Conservation (phyloP, 73 alveolate species). For the Paramecium bursaria region DNA sequence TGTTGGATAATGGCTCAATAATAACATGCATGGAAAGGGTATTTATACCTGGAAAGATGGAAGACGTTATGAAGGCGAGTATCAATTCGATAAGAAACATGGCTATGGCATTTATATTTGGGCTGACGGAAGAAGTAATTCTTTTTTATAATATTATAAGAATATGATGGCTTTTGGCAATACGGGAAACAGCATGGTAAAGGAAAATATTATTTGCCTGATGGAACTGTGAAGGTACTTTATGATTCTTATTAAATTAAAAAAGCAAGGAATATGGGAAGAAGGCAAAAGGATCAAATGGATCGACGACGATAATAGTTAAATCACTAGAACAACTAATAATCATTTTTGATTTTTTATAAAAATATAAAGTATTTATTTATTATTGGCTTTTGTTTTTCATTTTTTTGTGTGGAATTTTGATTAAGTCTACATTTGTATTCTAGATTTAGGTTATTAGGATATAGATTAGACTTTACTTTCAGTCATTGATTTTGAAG, state of each 20-base stretch:
- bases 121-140: constrained; percentile 87
- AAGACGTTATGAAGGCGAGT: constrained; percentile 94
- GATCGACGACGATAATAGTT: constrained; percentile 74
- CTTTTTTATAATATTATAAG: constrained; percentile 13
- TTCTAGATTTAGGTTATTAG: too few relatives aligned
- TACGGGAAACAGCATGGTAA: constrained; percentile 82
- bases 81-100: constrained; percentile 88
- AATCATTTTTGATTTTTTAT: too few relatives aligned
- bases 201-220: constrained; percentile 82
- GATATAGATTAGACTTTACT: too few relatives aligned
- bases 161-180: constrained; percentile 72
- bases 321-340: too few relatives aligned
- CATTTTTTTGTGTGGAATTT: too few relatives aligned
- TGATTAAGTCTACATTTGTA: too few relatives aligned
- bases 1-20: constrained; percentile 71
- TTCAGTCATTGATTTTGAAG: too few relatives aligned
- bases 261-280: constrained; percentile 82
- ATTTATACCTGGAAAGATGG: constrained; percentile 97
- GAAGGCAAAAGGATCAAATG: constrained; percentile 78
- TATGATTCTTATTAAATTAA: too few relatives aligned
- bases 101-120: constrained; percentile 95
- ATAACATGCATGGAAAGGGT: constrained; percentile 90
- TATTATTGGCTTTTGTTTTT: too few relatives aligned
- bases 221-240: constrained; percentile 66
- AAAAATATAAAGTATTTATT: too few relatives aligned